Conservation (phyloP, 257 asterid genomes). For the Petrea volubilis region DNA sequence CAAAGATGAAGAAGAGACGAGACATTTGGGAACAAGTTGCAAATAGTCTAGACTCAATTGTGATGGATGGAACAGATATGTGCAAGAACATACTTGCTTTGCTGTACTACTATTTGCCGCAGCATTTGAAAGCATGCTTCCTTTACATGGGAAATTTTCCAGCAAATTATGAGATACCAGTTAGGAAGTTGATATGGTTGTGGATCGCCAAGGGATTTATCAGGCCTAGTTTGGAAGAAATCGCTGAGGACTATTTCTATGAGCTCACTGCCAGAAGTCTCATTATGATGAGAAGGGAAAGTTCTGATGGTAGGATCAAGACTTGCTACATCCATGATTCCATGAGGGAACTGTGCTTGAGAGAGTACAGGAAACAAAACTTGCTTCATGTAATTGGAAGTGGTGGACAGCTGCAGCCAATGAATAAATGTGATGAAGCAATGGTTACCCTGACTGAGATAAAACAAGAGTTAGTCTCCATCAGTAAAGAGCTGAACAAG, state of each 20-base stretch:
- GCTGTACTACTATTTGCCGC: constrained; percentile 27
- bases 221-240: constrained; percentile 22
- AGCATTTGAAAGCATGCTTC: constrained; percentile 23
- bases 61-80: neutral
- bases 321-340: constrained; percentile 32
- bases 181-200: constrained; percentile 10
- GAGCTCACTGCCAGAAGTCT: constrained; percentile 29
- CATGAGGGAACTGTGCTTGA: constrained; percentile 26
- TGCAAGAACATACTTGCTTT: constrained; percentile 21
- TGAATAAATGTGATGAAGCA: neutral
- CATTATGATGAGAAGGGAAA: constrained; percentile 13
- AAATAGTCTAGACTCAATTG: constrained; percentile 8
- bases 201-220: constrained; percentile 36
- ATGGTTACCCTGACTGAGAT: neutral
- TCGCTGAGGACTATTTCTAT: constrained; percentile 20
- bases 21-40: constrained; percentile 20
- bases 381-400: constrained; percentile 7
- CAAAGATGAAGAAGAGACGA: constrained; percentile 5
- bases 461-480: neutral
- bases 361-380: constrained; percentile 5
- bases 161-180: constrained; percentile 13
- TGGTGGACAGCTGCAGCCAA: neutral
- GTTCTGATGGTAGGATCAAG: constrained; percentile 28
- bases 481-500: neutral
- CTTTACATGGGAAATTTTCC: constrained; percentile 34